Evolutionary conservation across 495 filamentous ascomycete species (phyloP).

Genomic region (Lindgomyces ingoldianus): DNA sequence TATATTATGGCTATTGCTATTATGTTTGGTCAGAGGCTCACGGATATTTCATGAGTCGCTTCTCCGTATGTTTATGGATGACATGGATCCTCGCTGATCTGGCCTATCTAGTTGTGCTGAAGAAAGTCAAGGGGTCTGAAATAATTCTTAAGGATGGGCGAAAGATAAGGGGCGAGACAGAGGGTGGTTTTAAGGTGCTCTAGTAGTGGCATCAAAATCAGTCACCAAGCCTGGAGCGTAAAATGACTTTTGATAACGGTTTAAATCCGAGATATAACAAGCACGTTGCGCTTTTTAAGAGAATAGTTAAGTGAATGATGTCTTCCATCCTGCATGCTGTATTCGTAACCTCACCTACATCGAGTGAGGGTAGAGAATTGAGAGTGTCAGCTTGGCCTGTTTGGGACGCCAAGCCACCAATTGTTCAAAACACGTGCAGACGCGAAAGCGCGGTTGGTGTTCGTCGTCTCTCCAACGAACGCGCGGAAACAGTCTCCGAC

Average conservation of each 20-base stretch:
- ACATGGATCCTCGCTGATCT: slow-evolving; percentile 44
- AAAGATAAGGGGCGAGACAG: neutral
- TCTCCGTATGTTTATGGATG: slow-evolving; percentile 44
- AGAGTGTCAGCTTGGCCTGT: no score
- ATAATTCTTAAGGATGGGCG: slow-evolving; percentile 42
- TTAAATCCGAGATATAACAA: no score
- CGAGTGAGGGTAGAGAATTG: no score
- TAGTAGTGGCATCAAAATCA: no score
- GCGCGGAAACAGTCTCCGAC: no score
- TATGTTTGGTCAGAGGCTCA: slow-evolving; percentile 50
- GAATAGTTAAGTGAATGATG: no score
- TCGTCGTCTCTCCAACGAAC: no score
- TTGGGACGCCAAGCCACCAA: neutral
- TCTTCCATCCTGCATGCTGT: no score
- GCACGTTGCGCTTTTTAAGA: neutral
- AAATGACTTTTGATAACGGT: neutral
- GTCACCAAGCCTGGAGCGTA: neutral
- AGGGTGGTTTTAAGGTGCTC: no score
- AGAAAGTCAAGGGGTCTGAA: slow-evolving; percentile 40
- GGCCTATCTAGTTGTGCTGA: slow-evolving; percentile 46
- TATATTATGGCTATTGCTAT: slow-evolving; percentile 43
- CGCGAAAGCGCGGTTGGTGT: slow-evolving; percentile 10
- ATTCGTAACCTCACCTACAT: no score
- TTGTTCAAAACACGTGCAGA: neutral
- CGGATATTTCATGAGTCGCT: slow-evolving; percentile 43